Evolutionary conservation across 208 protist genomes (phyloP).

Genomic region (Entamoeba dispar): DNA sequence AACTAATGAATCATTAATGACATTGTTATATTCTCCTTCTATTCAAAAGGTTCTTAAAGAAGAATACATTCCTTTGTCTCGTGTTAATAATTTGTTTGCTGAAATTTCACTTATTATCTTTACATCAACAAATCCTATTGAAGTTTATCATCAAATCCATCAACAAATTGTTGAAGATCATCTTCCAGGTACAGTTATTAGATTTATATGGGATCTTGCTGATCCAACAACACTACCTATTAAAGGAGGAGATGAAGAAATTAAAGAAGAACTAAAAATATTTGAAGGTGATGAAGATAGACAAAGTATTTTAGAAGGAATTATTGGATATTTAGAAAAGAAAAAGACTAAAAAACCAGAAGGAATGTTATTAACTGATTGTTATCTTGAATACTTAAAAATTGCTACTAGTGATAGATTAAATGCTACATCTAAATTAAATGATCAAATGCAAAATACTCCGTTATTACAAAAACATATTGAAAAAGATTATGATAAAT

Average conservation of each 20-base stretch:
- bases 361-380: background rate
- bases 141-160: background rate
- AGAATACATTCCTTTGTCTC: background rate
- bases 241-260: background rate
- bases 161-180: background rate
- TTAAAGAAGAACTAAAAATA: background rate
- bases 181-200: background rate
- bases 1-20: background rate
- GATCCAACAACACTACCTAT: background rate
- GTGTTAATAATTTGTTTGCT: background rate
- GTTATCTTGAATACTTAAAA: background rate
- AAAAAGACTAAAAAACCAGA: background rate
- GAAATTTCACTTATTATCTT: background rate
- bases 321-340: background rate
- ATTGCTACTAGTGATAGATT: background rate
- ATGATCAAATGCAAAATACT: background rate
- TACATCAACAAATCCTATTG: background rate
- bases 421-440: background rate
- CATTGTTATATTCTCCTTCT: background rate
- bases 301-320: background rate
- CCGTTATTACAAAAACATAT: background rate
- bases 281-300: background rate
- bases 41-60: background rate
- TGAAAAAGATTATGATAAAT: background rate
- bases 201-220: background rate